phyloP scores from a whole-genome alignment of 768 basidiomycete species.

The Daedaleopsis sinensis region DNA sequence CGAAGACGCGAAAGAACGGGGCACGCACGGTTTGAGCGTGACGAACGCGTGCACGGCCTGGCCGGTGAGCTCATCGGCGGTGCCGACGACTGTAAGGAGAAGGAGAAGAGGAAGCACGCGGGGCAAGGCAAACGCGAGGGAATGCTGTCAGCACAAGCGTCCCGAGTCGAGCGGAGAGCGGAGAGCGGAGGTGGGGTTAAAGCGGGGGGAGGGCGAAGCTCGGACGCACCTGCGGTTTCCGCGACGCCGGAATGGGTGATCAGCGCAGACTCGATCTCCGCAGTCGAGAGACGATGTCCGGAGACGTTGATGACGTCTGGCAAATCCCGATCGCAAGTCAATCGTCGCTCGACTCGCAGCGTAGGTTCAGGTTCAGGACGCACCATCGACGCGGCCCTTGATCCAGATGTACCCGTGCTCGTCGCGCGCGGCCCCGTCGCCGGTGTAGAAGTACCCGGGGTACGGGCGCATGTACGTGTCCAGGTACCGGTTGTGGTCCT shows the following conservation, averaged over 20 bases:
- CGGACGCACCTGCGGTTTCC: slow-evolving; percentile 73
- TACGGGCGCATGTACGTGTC: slow-evolving; percentile 86
- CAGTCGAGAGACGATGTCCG: slow-evolving; percentile 94
- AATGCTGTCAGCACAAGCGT: no score
- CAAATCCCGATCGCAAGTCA: neutral
- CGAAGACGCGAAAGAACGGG: neutral
- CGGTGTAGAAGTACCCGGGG: slow-evolving; percentile 94
- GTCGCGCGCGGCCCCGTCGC: slow-evolving; percentile 94
- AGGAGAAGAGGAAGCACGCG: neutral
- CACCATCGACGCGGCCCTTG: slow-evolving; percentile 94
- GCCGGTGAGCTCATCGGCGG: slow-evolving; percentile 85
- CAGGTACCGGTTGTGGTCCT: slow-evolving; percentile 83
- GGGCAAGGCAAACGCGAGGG: neutral
- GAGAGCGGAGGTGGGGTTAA: neutral
- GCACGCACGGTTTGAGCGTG: slow-evolving; percentile 73
- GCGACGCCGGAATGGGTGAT: slow-evolving; percentile 95
- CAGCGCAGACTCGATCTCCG: slow-evolving; percentile 96
- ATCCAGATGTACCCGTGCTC: slow-evolving; percentile 99
- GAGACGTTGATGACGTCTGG: slow-evolving; percentile 97
- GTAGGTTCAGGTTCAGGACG: slow-evolving; percentile 23
- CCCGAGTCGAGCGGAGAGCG: neutral
- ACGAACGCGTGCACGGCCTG: slow-evolving; percentile 96
- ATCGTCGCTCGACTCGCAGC: no score
- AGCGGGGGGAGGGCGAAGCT: neutral
- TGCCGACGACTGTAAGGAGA: slow-evolving; percentile 65